Evolutionary conservation across 768 basidiomycete species (phyloP).

Genomic region (Tylopilus sp.): DNA sequence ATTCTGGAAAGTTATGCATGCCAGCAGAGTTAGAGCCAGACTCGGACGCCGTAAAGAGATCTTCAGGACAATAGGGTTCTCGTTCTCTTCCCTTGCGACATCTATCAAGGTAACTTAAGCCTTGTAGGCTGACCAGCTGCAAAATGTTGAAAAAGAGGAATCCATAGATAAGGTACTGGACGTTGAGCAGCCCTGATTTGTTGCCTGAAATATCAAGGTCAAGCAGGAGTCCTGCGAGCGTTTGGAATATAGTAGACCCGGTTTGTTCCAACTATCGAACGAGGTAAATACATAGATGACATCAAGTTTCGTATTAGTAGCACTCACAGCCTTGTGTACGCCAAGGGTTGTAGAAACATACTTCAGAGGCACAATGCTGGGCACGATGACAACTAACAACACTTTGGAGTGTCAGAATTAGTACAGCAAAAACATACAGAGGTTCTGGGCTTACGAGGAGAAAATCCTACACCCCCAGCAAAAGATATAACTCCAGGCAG

Average conservation of each 20-base stretch:
- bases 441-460: slow-evolving; percentile 46
- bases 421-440: background rate
- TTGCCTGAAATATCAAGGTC: slow-evolving; percentile 34
- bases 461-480: slow-evolving; percentile 68
- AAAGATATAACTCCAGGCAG: slow-evolving; percentile 60
- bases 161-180: slow-evolving; percentile 53
- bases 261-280: slow-evolving; percentile 63
- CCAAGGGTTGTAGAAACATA: slow-evolving; percentile 79
- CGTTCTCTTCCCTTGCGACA: slow-evolving; percentile 32
- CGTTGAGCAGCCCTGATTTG: slow-evolving; percentile 10
- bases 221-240: slow-evolving; percentile 64
- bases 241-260: slow-evolving; percentile 70
- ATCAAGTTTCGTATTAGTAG: background rate
- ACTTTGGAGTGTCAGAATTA: slow-evolving; percentile 43
- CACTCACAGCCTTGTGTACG: slow-evolving; percentile 70
- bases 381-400: slow-evolving; percentile 70
- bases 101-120: slow-evolving; percentile 47
- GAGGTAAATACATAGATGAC: background rate
- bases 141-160: slow-evolving; percentile 56
- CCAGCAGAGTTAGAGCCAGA: slow-evolving; percentile 1
- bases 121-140: slow-evolving; percentile 50
- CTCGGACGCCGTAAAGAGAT: background rate
- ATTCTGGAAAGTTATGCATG: background rate
- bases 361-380: slow-evolving; percentile 63
- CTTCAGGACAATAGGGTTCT: slow-evolving; percentile 14